Percentiles rank a stretch among this genome's conserved stretches.
Conservation (phyloP, 192 early-diverging fungal species). For the Spinellus fusiger region DNA sequence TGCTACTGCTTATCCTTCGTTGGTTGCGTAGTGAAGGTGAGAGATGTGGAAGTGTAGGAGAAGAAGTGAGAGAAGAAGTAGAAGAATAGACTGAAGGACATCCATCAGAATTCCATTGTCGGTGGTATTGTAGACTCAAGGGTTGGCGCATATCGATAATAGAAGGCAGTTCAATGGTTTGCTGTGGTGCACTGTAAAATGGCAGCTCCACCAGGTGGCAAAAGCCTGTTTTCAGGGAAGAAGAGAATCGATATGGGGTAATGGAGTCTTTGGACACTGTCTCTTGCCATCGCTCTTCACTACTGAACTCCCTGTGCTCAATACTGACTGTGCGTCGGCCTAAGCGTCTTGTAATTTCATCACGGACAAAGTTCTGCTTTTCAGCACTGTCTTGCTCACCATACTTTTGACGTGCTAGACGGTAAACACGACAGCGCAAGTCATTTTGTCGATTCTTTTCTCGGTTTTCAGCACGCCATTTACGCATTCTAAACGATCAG, state of each 20-base stretch:
- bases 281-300: too few relatives aligned
- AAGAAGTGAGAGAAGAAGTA: not conserved
- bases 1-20: conserved; percentile 18
- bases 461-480: conserved; percentile 44
- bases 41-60: conserved; percentile 7
- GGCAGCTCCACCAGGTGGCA: conserved; percentile 16
- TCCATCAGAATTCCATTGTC: not conserved
- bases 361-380: conserved; percentile 58
- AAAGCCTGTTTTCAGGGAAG: too few relatives aligned
- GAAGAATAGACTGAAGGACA: not conserved
- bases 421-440: conserved; percentile 67
- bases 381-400: conserved; percentile 54
- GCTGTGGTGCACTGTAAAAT: conserved; percentile 22
- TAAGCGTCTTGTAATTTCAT: conserved; percentile 52
- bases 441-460: conserved; percentile 62
- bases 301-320: conserved; percentile 1
- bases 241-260: too few relatives aligned
- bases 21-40: conserved; percentile 10
- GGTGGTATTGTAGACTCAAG: not conserved
- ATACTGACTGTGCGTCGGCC: conserved; percentile 23
- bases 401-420: conserved; percentile 54
- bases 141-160: conserved; percentile 1
- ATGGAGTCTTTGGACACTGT: too few relatives aligned
- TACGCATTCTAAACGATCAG: conserved; percentile 38
- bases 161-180: conserved; percentile 26